These are phyloP conservation scores for Phytophthora fragariae DNA, from an alignment of 352 stramenopile genomes.

Conservation along the genomic window DNA sequence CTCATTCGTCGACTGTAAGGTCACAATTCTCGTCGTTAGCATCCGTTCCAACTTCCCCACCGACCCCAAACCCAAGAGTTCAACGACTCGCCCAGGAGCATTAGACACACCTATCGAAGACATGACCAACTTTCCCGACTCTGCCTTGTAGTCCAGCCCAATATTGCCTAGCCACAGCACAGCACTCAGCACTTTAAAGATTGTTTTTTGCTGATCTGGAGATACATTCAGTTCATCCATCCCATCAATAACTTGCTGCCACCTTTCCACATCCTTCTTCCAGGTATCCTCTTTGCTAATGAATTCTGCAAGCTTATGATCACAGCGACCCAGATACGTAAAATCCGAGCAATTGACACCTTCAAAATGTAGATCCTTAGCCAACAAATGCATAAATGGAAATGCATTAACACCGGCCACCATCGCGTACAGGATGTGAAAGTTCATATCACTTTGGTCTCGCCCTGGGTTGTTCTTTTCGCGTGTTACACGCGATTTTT, in stretches of 20 bases:
- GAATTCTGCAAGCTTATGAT: constrained; percentile 43
- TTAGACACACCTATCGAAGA: constrained; percentile 19
- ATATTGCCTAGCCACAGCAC: constrained; percentile 82
- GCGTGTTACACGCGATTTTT: constrained; percentile 71
- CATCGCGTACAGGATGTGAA: constrained; percentile 80
- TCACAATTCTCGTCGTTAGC: constrained; percentile 58
- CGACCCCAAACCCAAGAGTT: constrained; percentile 45
- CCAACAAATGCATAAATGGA: constrained; percentile 41
- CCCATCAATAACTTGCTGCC: constrained; percentile 61
- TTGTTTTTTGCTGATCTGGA: constrained; percentile 45
- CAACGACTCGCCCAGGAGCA: constrained; percentile 37
- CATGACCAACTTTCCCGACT: constrained; percentile 38
- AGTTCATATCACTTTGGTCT: constrained; percentile 53
- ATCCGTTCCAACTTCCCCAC: constrained; percentile 44
- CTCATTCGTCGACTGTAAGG: constrained; percentile 56
- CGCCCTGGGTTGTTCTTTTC: constrained; percentile 1
- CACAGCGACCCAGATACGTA: constrained; percentile 52
- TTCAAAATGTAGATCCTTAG: constrained; percentile 55
- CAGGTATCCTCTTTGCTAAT: constrained; percentile 43
- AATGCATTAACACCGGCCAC: constrained; percentile 62
- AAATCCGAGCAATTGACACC: constrained; percentile 50
- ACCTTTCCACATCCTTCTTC: constrained; percentile 74
- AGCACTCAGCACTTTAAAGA: constrained; percentile 74
- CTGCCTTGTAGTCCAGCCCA: constrained; percentile 41
- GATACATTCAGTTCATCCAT: constrained; percentile 57